Evolutionary conservation across 345 rosid species (phyloP), one percentile per base, ranked within the genome.

Genomic region (Camelina sativa): DNA sequence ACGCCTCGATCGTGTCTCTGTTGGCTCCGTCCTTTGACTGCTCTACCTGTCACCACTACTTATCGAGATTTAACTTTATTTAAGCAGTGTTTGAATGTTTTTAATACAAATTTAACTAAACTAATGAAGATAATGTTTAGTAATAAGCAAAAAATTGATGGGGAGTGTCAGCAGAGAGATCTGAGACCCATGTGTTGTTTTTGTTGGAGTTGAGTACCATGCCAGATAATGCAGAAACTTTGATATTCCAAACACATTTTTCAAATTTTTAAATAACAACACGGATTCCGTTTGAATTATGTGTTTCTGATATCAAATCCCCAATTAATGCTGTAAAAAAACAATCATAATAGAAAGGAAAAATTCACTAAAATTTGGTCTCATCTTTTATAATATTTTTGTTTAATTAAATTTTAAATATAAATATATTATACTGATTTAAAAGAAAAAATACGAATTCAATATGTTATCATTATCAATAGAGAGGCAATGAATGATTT

Each of bases 1-100:
- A 77, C 69, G 43, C 72, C 60, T 72, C 67, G 68, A 65, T 73
- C 53, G 75, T 77, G 79, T 69, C 63, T 55, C 62, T 51, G 38
- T 40, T 68, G 62, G 50, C 23, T 67, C 56, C 76, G 53, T 69
- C 53, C 79, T 74, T 81, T 81, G 79, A 79, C 81, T 63, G 48
- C 8, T 51, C 69, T 72, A 5, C 30, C 40, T 37, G 60, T 62
- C 17, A 2, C 76, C 76, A 72, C 43, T 10, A 38, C 43, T 9
- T 10, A 43, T 34, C 58, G 59, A 17, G 11, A 32, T 65, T 48
- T 48, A 17, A n/a, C 2, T 28, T 43, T 8, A 25, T 8, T 23
- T 13, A 5, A 64, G 1, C n/a, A 9, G 4, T 65, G 32, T 34
- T 23, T 32, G 0, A 13, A 53, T 35, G n/a, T 37, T 52, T 67